These are phyloP conservation scores for Mayamaea pseudoterrestris DNA, from an alignment of 108 stramenopile species.

Conservation along the genomic window DNA sequence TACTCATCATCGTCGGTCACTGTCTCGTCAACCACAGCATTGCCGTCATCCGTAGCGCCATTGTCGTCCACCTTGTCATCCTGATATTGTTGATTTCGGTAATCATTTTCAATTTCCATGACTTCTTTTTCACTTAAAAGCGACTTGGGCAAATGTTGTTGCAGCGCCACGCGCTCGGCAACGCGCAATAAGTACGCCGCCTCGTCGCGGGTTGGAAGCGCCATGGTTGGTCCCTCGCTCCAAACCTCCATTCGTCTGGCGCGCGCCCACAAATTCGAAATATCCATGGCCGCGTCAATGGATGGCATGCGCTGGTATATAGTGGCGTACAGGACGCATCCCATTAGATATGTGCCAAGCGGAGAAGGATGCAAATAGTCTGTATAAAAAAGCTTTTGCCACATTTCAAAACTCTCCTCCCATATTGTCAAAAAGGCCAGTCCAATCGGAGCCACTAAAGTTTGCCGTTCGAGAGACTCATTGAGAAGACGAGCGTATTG, in stretches of 20 bases:
- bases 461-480: constrained; percentile 11
- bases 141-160: constrained; percentile 11
- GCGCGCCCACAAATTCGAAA: constrained; percentile 9
- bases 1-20: too few relatives aligned
- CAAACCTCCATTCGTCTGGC: constrained; percentile 24
- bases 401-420: constrained; percentile 22
- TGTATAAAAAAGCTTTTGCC: constrained; percentile 28
- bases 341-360: constrained; percentile 26
- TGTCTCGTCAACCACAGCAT: too few relatives aligned
- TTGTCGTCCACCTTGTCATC: not conserved
- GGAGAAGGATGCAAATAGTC: constrained; percentile 33
- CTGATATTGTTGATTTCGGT: not conserved
- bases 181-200: constrained; percentile 24
- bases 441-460: constrained; percentile 34
- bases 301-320: constrained; percentile 25
- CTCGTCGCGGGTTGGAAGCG: constrained; percentile 21
- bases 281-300: constrained; percentile 5
- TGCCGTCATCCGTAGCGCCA: too few relatives aligned
- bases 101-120: not conserved
- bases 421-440: constrained; percentile 31
- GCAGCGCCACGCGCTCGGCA: constrained; percentile 23
- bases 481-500: constrained; percentile 20
- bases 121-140: not conserved
- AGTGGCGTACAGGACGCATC: constrained; percentile 24
- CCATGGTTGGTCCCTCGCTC: not conserved